Evolutionary conservation across 1,139 yeast species (phyloP).

Genomic region (Yamadazyma sp.): DNA sequence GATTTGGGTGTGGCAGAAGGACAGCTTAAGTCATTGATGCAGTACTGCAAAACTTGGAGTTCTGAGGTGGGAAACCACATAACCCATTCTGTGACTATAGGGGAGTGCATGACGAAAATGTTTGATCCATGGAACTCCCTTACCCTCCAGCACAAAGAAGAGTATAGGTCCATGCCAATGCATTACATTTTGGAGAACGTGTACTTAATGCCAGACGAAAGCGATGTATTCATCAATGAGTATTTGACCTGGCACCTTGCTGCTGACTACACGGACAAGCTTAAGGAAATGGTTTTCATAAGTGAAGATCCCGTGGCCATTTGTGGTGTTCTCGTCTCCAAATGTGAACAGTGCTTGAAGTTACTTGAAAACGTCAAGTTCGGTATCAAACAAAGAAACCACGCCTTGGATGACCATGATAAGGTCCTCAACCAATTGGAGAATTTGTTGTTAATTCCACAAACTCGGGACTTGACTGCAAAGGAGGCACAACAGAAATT

Average conservation of each 20-base stretch:
- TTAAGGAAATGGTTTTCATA: constrained; percentile 7
- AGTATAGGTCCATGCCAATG: constrained; percentile 9
- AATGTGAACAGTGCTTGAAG: constrained; percentile 13
- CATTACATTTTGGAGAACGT: constrained; percentile 5
- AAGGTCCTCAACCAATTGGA: constrained; percentile 26
- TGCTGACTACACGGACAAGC: constrained; percentile 17
- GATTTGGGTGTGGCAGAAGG: constrained; percentile 11
- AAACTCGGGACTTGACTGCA: constrained; percentile 22
- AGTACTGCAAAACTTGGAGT: constrained; percentile 13
- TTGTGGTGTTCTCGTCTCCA: not conserved
- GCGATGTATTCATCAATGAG: constrained; percentile 11
- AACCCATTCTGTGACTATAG: constrained; percentile 18
- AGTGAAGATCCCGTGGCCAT: constrained; percentile 4
- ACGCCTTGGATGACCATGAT: constrained; percentile 38
- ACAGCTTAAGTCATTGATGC: constrained; percentile 20
- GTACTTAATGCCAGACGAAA: constrained; percentile 3
- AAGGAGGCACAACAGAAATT: constrained; percentile 32
- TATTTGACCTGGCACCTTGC: constrained; percentile 21
- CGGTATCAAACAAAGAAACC: constrained; percentile 28
- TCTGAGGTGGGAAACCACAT: constrained; percentile 10
- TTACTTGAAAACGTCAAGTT: constrained; percentile 27
- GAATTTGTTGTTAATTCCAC: constrained; percentile 22
- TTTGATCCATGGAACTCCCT: constrained; percentile 28
- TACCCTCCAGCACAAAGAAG: constrained; percentile 8
- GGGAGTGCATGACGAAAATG: constrained; percentile 20